Base-by-base conservation (phyloP, 352 stramenopile species). In the Phytophthora hybrid region DNA sequence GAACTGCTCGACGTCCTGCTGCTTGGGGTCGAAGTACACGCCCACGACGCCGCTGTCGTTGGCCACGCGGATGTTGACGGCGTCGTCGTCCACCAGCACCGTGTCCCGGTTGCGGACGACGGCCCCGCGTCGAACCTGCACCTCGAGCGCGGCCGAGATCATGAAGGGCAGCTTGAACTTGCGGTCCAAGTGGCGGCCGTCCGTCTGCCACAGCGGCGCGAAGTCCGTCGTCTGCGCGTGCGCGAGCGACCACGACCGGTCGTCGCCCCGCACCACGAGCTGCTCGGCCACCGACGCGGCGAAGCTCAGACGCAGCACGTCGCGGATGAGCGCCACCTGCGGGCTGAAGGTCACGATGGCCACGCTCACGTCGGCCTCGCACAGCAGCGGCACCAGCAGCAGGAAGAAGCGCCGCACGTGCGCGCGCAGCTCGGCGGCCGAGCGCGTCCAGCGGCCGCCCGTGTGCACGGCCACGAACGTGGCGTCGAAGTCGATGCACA, bases 401-500 rank as follows among this genome's bases (percentile, higher is more conserved):
- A 84, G 73, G 68, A 96, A 96, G 39, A 94, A 78, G 31, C 75
- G 76, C 14, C 89, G 89, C 44, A 91, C 87, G 58, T 93, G 74
- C 11, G 58, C 47, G 13, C 66, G 70, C 23, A 96, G 73, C 16
- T 79, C 86, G 1, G 59, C 44, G 14, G 84, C 77, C 9, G 85
- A 83, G 2, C 46, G 59, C 8, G 71, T 51, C 89, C 89, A 96
- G 8, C 71, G 51, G 47, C 88, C 89, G 53, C 85, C 81, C 9
- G 89, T 96, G 78, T 96, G 89, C 19, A 96, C 78, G 58, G 70
- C 68, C 57, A 96, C 82, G 61, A 96, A 90, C 37, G 89, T 96
- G 53, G 88, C 81, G 62, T 96, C 89, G 64, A 96, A 94, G 75
- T 96, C 89, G 69, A 96, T 92, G 59, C 87, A 94, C 32, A 96